A percentile compares a stretch with the other conserved stretches of the same genome.
Evolutionary conservation across 345 rosid genomes (phyloP).

Genomic region (Acer negundo): DNA sequence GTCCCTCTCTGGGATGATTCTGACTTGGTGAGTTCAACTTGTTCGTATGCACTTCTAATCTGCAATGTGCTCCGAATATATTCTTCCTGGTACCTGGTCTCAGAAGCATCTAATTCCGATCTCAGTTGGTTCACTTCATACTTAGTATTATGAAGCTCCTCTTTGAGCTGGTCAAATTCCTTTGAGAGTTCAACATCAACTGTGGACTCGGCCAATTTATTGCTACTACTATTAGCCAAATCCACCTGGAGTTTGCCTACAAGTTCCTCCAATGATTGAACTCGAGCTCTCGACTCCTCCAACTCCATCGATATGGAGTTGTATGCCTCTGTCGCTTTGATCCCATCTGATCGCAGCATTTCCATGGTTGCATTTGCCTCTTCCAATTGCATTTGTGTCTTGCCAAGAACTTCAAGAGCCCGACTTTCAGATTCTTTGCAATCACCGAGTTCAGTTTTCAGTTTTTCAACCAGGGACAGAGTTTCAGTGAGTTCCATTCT

Average conservation of each 20-base stretch:
- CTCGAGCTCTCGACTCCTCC: slow-evolving; percentile 64
- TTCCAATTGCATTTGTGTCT: slow-evolving; percentile 67
- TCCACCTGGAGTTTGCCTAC: slow-evolving; percentile 57
- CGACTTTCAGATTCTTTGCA: slow-evolving; percentile 79
- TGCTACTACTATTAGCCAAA: slow-evolving; percentile 14
- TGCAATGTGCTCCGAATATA: slow-evolving; percentile 84
- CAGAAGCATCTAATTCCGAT: slow-evolving; percentile 71
- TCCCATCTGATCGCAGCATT: slow-evolving; percentile 57
- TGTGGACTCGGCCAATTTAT: slow-evolving; percentile 7
- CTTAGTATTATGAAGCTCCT: slow-evolving; percentile 54
- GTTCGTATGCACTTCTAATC: slow-evolving; percentile 81
- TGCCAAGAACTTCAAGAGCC: slow-evolving; percentile 56
- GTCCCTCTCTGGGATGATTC: slow-evolving; percentile 60
- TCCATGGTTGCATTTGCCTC: slow-evolving; percentile 59
- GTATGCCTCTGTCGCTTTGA: slow-evolving; percentile 64
- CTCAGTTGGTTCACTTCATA: slow-evolving; percentile 63
- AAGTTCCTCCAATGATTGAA: slow-evolving; percentile 62
- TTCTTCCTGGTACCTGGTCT: slow-evolving; percentile 85
- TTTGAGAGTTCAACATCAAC: slow-evolving; percentile 12
- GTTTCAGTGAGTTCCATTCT: slow-evolving; percentile 75
- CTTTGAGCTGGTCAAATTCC: slow-evolving; percentile 44
- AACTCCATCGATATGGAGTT: slow-evolving; percentile 55
- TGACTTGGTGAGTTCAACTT: slow-evolving; percentile 54
- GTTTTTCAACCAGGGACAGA: slow-evolving; percentile 62
- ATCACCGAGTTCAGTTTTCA: slow-evolving; percentile 57